A percentile compares a stretch with the other conserved stretches of the same genome.
Evolutionary conservation across 2,329 filamentous ascomycete genomes (phyloP).

Genomic region (Zymoseptoria pseudotritici): DNA sequence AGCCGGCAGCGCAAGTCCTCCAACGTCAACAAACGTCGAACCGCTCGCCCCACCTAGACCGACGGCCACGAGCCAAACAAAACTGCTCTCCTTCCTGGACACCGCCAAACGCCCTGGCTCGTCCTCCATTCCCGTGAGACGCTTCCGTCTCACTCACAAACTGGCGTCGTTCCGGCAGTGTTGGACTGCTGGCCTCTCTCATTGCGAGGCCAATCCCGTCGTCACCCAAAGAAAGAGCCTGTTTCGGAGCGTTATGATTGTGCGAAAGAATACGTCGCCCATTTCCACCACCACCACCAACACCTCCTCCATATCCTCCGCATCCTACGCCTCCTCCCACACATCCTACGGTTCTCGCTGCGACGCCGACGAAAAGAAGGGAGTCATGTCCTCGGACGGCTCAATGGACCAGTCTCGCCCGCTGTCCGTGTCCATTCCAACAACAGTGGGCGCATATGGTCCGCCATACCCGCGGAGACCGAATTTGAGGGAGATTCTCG

Average conservation of each 20-base stretch:
- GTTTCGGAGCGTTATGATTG: slow-evolving; percentile 25
- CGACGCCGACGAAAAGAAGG: slow-evolving; percentile 42
- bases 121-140: background rate
- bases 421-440: slow-evolving; percentile 44
- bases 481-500: slow-evolving; percentile 77
- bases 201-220: background rate
- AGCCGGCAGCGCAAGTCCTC: background rate
- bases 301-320: slow-evolving; percentile 19
- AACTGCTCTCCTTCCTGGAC: background rate
- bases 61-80: background rate
- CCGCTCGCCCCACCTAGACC: background rate
- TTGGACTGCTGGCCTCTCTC: background rate
- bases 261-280: slow-evolving; percentile 23
- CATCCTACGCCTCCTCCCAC: slow-evolving; percentile 19
- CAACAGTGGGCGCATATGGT: slow-evolving; percentile 32
- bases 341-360: slow-evolving; percentile 22
- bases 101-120: background rate
- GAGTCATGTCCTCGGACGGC: slow-evolving; percentile 43
- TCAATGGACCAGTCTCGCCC: slow-evolving; percentile 33
- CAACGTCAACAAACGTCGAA: background rate
- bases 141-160: background rate
- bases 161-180: background rate
- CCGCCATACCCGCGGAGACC: slow-evolving; percentile 56
- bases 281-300: slow-evolving; percentile 18
- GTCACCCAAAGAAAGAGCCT: slow-evolving; percentile 10